phyloP scores from a whole-genome alignment of 495 filamentous ascomycete genomes.

The Podospora tetraspora region DNA sequence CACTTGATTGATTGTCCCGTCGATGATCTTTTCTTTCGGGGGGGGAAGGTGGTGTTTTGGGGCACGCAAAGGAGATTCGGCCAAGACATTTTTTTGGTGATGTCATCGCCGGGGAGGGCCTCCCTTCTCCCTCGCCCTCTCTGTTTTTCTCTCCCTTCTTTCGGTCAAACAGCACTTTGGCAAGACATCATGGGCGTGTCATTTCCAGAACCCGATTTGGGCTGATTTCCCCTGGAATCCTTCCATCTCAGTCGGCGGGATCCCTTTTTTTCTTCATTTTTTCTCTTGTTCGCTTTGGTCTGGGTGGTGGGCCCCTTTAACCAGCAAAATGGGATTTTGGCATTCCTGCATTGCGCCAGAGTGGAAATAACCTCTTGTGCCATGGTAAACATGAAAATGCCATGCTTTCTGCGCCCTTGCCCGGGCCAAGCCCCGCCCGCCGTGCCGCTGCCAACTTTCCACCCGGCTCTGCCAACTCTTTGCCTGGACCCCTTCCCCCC shows the following conservation, averaged over 20 bases:
- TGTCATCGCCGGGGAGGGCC: neutral
- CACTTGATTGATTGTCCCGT: neutral
- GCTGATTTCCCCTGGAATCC: neutral
- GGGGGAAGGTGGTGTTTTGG: neutral
- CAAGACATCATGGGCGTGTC: neutral
- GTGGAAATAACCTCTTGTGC: conserved; percentile 11
- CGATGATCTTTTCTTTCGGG: neutral
- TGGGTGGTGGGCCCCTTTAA: neutral
- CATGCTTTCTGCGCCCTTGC: conserved; percentile 5
- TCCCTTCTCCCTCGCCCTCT: neutral
- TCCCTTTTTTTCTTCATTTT: neutral
- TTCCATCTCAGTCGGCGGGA: neutral
- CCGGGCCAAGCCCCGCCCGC: conserved; percentile 6
- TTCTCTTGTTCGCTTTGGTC: neutral
- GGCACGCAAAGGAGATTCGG: neutral
- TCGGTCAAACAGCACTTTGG: neutral
- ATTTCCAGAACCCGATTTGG: neutral
- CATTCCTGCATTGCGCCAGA: neutral
- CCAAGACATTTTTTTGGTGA: neutral
- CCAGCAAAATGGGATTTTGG: conserved; percentile 1
- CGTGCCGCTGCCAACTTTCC: neutral
- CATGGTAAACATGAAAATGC: conserved; percentile 17
- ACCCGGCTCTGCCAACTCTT: conserved; percentile 20
- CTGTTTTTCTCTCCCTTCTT: neutral
- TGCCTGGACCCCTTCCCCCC: conserved; percentile 3